These are phyloP conservation scores for Rhodamnia rubescens DNA, from an alignment of 345 rosid genomes.

Conservation along the genomic window DNA sequence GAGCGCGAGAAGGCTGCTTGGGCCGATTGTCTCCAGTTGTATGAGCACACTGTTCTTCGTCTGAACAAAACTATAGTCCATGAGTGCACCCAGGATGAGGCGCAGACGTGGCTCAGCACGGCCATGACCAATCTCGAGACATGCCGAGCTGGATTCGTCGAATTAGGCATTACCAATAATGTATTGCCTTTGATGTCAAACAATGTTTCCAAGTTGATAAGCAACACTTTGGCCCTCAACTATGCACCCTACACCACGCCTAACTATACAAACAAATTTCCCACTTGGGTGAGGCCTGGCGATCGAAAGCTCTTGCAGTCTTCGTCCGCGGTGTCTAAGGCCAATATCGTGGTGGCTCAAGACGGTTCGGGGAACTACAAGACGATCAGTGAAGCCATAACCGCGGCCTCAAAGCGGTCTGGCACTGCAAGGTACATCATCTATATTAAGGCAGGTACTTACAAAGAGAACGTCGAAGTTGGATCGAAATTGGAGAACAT, in stretches of 20 bases:
- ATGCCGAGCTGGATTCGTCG: slow-evolving; percentile 56
- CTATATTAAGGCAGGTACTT: slow-evolving; percentile 60
- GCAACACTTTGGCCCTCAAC: slow-evolving; percentile 63
- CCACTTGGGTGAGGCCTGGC: slow-evolving; percentile 63
- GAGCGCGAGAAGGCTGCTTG: slow-evolving; percentile 58
- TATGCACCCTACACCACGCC: slow-evolving; percentile 34
- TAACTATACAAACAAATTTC: slow-evolving; percentile 40
- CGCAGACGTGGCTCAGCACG: slow-evolving; percentile 88
- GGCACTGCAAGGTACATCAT: slow-evolving; percentile 66
- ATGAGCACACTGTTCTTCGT: slow-evolving; percentile 32
- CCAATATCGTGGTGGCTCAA: slow-evolving; percentile 32
- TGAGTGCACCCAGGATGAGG: slow-evolving; percentile 47
- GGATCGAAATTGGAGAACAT: slow-evolving; percentile 34
- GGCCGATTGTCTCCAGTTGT: slow-evolving; percentile 72
- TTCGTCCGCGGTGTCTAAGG: slow-evolving; percentile 14
- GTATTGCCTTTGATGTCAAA: slow-evolving; percentile 59
- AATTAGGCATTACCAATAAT: slow-evolving; percentile 47
- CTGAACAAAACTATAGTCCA: slow-evolving; percentile 47
- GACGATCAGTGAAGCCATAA: slow-evolving; percentile 29
- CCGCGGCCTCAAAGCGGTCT: slow-evolving; percentile 36
- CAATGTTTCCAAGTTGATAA: slow-evolving; percentile 59
- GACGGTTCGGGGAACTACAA: slow-evolving; percentile 42
- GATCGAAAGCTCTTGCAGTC: slow-evolving; percentile 70
- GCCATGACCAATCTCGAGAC: slow-evolving; percentile 86
- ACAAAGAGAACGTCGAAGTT: slow-evolving; percentile 57